A percentile compares a stretch with the other conserved stretches of the same genome.
phyloP scores from a whole-genome alignment of 2,329 filamentous ascomycete genomes.

The Xylariaceae sp. region DNA sequence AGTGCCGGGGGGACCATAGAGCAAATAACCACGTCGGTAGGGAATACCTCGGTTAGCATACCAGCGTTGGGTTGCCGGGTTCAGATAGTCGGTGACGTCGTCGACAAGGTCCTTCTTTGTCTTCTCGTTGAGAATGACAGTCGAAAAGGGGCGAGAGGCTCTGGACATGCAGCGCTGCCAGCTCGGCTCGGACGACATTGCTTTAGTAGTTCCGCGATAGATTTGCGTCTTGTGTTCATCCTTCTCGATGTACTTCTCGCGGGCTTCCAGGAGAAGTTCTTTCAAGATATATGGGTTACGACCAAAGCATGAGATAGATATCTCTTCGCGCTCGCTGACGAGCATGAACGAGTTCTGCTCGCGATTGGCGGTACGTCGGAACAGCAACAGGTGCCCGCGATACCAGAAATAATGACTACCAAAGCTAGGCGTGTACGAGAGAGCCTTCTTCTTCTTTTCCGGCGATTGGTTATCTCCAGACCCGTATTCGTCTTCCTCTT shows the following conservation, averaged over 20 bases:
- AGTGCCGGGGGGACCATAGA: constrained; percentile 81
- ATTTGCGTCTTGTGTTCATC: constrained; percentile 70
- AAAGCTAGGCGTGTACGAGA: constrained; percentile 71
- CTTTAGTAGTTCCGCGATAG: constrained; percentile 61
- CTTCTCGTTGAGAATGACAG: constrained; percentile 68
- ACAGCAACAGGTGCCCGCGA: constrained; percentile 62
- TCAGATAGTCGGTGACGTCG: constrained; percentile 69
- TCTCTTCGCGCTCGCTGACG: constrained; percentile 62
- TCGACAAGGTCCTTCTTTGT: constrained; percentile 65
- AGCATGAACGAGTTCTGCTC: constrained; percentile 49
- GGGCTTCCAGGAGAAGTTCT: constrained; percentile 66
- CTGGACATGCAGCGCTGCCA: constrained; percentile 71
- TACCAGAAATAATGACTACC: constrained; percentile 75
- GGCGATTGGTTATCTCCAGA: constrained; percentile 38
- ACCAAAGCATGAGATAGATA: constrained; percentile 67
- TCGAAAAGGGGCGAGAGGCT: constrained; percentile 66
- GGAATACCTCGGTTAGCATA: constrained; percentile 85
- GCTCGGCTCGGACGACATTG: constrained; percentile 50
- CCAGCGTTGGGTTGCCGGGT: constrained; percentile 72
- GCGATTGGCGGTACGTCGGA: constrained; percentile 59
- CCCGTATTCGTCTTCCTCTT: constrained; percentile 55
- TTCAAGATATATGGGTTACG: constrained; percentile 67
- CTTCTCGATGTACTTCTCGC: constrained; percentile 59
- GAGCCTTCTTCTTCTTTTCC: constrained; percentile 54
- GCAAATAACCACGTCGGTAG: constrained; percentile 82